Base-by-base conservation (phyloP, 2,329 filamentous ascomycete genomes). In the Aureobasidium lini region DNA sequence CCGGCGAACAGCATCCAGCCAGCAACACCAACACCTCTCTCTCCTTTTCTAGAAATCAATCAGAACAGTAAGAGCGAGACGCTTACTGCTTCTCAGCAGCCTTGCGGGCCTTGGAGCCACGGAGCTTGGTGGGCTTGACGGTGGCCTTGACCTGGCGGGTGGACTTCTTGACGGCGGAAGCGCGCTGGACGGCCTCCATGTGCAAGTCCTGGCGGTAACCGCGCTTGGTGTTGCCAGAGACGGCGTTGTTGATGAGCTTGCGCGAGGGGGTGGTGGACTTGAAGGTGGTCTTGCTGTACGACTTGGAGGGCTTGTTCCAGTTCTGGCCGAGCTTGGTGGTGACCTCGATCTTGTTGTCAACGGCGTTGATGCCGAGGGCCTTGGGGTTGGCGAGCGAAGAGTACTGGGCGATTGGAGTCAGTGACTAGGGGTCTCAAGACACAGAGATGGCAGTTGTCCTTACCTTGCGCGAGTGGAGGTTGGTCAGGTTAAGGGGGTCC, bases 401-500 rank as follows among this genome's bases (percentile, higher is more conserved):
- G 78, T 96, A 84, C 90, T 95, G 73, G 8, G 63, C 31, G 47
- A 37, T n/a, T 11, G 7, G 23, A 28, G 23, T 23, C 23, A 23
- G 23, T 23, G 2, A 23, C 23, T 23, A 3, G 23, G 23, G 23
- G 2, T 23, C 23, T 23, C 23, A 23, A 23, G 23, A 23, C 23
- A 23, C 23, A 23, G 23, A 9, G 13, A 47, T 37, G 10, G 15
- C 23, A 43, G 49, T 16, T n/a, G 5, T 23, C n/a, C n/a, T 32
- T 78, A 94, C 90, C 87, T 95, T 97, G 81, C 90, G 88, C 70
- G 84, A 86, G 83, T 95, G 88, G 79, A 87, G 81, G 87, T 96
- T 97, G 76, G 80, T 83, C 78, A 97, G 79, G 85, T 97, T 99
- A 69, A 96, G 80, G 71, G 92, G 90, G 76, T 97, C 93, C 70